These are phyloP conservation scores for Posidonia australis DNA, from an alignment of 106 monocot species.

Conservation along the genomic window DNA sequence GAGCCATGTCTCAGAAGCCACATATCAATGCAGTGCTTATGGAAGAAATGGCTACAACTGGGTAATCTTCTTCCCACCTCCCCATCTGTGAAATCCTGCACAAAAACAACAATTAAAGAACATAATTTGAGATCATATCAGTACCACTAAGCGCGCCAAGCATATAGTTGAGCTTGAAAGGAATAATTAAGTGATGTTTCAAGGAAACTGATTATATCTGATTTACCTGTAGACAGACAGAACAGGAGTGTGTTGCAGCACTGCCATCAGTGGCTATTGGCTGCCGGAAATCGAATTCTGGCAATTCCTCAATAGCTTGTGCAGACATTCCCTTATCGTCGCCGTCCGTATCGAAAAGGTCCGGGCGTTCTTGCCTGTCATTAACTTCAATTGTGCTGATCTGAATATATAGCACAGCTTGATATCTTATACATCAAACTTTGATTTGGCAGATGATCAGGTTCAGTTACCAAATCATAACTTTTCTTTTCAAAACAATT, in stretches of 20 bases:
- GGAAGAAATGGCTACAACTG: slow-evolving; percentile 23
- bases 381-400: slow-evolving; percentile 6
- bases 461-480: neutral
- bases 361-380: slow-evolving; percentile 5
- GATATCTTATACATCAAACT: neutral
- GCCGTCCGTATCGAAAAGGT: slow-evolving; percentile 9
- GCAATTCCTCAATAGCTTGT: slow-evolving; percentile 12
- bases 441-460: neutral
- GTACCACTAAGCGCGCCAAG: too few species aligned
- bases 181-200: neutral
- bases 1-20: slow-evolving; percentile 27
- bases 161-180: neutral
- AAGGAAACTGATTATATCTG: neutral
- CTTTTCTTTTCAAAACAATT: neutral
- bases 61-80: slow-evolving; percentile 34
- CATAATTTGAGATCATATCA: too few species aligned
- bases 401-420: neutral
- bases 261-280: neutral
- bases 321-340: slow-evolving; percentile 9
- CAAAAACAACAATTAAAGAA: neutral
- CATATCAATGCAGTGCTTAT: slow-evolving; percentile 27
- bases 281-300: slow-evolving; percentile 13
- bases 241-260: slow-evolving; percentile 11
- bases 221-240: slow-evolving; percentile 36
- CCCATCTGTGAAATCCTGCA: slow-evolving; percentile 23